These are phyloP conservation scores for Rosa hybrid DNA, from an alignment of 331 rosid species.

Conservation along the genomic window DNA sequence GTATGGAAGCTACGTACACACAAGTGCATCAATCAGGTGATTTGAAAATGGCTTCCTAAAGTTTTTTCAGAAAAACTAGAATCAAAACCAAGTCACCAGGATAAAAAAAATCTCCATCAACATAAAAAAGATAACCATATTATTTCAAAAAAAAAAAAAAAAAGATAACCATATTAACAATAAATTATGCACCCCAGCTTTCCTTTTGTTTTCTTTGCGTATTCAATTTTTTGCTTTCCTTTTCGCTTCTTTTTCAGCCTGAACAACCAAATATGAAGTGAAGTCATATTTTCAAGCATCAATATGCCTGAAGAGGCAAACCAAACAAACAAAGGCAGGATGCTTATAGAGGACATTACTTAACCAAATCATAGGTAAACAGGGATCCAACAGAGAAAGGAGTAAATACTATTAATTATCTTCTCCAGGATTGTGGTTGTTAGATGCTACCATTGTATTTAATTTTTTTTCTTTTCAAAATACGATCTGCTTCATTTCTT, in stretches of 20 bases:
- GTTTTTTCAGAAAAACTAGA: background rate
- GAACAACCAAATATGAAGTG: constrained; percentile 36
- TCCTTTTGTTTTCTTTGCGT: constrained; percentile 78
- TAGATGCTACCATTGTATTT: background rate
- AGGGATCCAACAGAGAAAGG: background rate
- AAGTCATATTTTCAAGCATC: constrained; percentile 16
- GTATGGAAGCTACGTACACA: background rate
- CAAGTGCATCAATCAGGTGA: background rate
- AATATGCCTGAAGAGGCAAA: constrained; percentile 4
- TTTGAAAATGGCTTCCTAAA: background rate
- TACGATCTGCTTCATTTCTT: background rate
- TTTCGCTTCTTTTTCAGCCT: constrained; percentile 95
- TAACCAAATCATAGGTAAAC: background rate
- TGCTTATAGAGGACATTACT: background rate
- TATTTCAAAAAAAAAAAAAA: background rate
- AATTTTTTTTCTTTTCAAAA: background rate
- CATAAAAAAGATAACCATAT: background rate
- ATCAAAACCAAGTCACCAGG: background rate
- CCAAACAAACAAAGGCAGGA: constrained; percentile 1
- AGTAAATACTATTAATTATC: background rate
- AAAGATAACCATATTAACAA: background rate
- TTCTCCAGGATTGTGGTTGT: background rate
- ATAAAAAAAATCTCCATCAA: background rate
- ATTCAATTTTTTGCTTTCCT: constrained; percentile 87
- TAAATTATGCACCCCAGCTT: constrained; percentile 64